Conservation (phyloP, 192 early-diverging fungal species). For the Jimgerdemannia flammicorona region DNA sequence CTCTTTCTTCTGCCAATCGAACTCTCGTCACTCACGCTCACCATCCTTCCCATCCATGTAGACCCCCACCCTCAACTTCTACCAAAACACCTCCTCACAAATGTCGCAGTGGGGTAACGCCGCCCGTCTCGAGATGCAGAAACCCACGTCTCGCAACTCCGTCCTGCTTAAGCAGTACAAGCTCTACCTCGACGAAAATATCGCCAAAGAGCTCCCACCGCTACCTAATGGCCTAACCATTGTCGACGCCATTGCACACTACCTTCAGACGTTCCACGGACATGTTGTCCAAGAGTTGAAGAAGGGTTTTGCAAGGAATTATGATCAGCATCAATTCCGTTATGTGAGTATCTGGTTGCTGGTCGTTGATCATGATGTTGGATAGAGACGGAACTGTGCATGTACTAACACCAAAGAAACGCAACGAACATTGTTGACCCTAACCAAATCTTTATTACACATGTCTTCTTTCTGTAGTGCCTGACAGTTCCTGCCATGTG, state of each 20-base stretch:
- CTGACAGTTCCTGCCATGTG: slow-evolving; percentile 53
- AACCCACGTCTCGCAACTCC: slow-evolving; percentile 28
- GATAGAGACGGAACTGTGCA: no score
- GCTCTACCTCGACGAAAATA: slow-evolving; percentile 40
- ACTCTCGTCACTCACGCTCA: not conserved
- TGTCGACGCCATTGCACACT: slow-evolving; percentile 45
- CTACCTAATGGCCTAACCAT: slow-evolving; percentile 36
- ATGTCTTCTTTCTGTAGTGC: slow-evolving; percentile 21
- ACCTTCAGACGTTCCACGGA: slow-evolving; percentile 38
- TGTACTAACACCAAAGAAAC: no score
- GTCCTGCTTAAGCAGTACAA: slow-evolving; percentile 45
- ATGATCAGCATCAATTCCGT: slow-evolving; percentile 35
- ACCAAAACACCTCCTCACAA: slow-evolving; percentile 34
- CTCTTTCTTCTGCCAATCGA: not conserved
- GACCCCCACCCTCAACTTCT: slow-evolving; percentile 45
- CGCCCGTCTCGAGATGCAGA: slow-evolving; percentile 36
- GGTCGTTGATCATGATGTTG: not conserved
- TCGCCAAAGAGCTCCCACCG: slow-evolving; percentile 38
- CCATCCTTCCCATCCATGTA: slow-evolving; percentile 6
- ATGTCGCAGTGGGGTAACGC: slow-evolving; percentile 44
- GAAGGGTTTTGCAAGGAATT: slow-evolving; percentile 34
- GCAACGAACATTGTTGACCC: not conserved
- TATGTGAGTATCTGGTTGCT: slow-evolving; percentile 11
- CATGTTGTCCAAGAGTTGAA: slow-evolving; percentile 40
- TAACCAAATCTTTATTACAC: not conserved